Evolutionary conservation across 83 land plant species (phyloP).

Genomic region (Diphasiastrum complanatum): DNA sequence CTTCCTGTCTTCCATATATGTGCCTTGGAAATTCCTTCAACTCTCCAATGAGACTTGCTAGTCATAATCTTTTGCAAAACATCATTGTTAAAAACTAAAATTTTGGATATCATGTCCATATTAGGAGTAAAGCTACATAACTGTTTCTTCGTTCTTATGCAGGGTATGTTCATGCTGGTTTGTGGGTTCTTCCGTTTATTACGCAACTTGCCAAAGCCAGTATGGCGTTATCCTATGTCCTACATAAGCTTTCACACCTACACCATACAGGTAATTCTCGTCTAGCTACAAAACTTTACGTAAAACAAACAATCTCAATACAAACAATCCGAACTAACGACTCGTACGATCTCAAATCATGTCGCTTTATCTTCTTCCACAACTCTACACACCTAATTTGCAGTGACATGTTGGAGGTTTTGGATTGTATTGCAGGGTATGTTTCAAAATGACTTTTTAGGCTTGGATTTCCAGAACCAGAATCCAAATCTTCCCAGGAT

Average conservation of each 20-base stretch:
- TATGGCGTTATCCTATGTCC: conserved; percentile 55
- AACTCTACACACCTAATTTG: not conserved
- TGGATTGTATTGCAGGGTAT: conserved; percentile 7
- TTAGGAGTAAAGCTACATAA: not conserved
- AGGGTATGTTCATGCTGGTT: conserved; percentile 44
- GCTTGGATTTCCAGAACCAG: conserved; percentile 22
- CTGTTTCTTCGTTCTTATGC: not conserved
- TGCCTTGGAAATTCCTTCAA: too few species aligned
- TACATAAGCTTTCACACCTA: conserved; percentile 47
- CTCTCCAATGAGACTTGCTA: too few species aligned
- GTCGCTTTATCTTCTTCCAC: not conserved
- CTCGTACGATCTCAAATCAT: not conserved
- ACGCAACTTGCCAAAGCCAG: conserved; percentile 39
- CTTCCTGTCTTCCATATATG: too few species aligned
- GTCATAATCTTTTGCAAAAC: too few species aligned
- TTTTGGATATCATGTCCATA: too few species aligned
- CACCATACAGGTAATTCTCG: conserved; percentile 26
- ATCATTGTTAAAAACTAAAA: too few species aligned
- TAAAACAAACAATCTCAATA: not conserved
- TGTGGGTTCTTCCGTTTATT: conserved; percentile 49
- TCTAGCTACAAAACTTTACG: not conserved
- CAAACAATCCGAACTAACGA: not conserved
- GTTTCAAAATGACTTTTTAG: conserved; percentile 47
- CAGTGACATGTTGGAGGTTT: not conserved
- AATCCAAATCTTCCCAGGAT: conserved; percentile 16